Evolutionary conservation across 2,329 filamentous ascomycete genomes (phyloP), one percentile per base, ranked within the genome.

Genomic region (Triangularia verruculosa): DNA sequence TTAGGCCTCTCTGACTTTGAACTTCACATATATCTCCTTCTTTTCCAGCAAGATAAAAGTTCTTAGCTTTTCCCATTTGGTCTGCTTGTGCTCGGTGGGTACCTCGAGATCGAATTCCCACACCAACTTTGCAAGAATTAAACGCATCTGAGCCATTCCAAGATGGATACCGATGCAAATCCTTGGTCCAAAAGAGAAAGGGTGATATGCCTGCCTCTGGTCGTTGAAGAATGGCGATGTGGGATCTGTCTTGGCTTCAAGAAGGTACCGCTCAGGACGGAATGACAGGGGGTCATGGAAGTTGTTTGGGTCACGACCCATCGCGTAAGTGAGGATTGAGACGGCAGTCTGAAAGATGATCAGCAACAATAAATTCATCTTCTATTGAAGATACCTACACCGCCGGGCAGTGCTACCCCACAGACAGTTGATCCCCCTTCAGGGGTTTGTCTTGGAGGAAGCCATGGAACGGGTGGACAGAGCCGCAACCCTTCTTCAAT

Each of bases 121-220:
- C 0, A 84, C 66, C 9, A 84, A 67, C 3, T 75, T 77, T 0
- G 79, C 78, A 12, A 84, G 68, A 51, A 83, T 78, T 4, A 82
- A 69, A 3, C 81, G 74, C 75, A 83, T 79, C 68, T 84, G 81
- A 17, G 77, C 74, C 60, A 79, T 80, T 12, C 80, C 80, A 27
- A 84, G 73, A 63, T 82, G 81, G 66, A 75, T 73, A 2, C 81
- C 82, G 30, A 84, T 76, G 62, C 82, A 84, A 34, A 80, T 80
- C 3, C 81, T 72, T 11, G 80, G 78, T 0, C 82, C 81, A 2
- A 79, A 61, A 1, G 76, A 76, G 61, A 84, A 83, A 0, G 81
- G 77, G 69, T 82, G 78, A 55, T 80, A 72, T 2, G 74, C 76
- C 1, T 77, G 75, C 22, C 72, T 70, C 24, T 73, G 75, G 65